Evolutionary conservation across 2,329 filamentous ascomycete species (phyloP).

Genomic region (Ophioceras dolichostomum): DNA sequence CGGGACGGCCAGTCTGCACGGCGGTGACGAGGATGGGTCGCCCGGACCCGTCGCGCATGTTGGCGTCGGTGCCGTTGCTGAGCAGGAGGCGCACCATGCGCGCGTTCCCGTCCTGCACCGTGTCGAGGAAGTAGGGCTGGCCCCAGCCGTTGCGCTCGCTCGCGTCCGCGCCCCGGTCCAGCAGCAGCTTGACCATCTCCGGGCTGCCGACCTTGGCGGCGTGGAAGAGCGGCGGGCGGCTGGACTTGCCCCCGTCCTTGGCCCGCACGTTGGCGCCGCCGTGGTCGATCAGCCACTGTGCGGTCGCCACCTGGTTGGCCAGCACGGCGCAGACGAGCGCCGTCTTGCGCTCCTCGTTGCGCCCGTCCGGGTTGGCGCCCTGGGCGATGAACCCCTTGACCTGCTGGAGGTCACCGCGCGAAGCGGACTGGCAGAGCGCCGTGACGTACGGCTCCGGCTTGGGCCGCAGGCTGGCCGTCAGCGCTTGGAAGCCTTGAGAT

Average conservation of each 20-base stretch:
- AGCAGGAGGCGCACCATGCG: conserved; percentile 20
- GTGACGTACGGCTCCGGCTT: conserved; percentile 11
- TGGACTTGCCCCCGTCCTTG: conserved; percentile 10
- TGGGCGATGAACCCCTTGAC: conserved; percentile 7
- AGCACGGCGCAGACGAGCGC: conserved; percentile 9
- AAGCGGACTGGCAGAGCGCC: conserved; percentile 10
- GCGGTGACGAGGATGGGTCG: conserved; percentile 16
- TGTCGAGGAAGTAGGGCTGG: conserved; percentile 7
- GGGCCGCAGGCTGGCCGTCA: conserved; percentile 8
- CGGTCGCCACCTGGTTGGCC: conserved; percentile 9
- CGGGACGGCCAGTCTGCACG: conserved; percentile 14
- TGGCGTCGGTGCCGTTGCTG: conserved; percentile 17
- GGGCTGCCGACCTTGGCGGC: conserved; percentile 8
- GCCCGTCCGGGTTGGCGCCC: conserved; percentile 10
- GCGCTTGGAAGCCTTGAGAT: conserved; percentile 14
- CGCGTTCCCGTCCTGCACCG: conserved; percentile 8
- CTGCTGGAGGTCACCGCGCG: conserved; percentile 7
- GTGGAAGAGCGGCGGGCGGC: conserved; percentile 13
- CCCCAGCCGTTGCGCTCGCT: conserved; percentile 11
- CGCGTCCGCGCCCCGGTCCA: conserved; percentile 21
- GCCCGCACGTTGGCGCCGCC: conserved; percentile 11
- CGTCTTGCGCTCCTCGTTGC: conserved; percentile 9
- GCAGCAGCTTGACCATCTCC: conserved; percentile 10
- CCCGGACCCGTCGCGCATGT: conserved; percentile 15
- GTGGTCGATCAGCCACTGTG: conserved; percentile 16